Evolutionary conservation across 176 grass and related monocot genomes (phyloP).

Genomic region (Lolium multiflorum): DNA sequence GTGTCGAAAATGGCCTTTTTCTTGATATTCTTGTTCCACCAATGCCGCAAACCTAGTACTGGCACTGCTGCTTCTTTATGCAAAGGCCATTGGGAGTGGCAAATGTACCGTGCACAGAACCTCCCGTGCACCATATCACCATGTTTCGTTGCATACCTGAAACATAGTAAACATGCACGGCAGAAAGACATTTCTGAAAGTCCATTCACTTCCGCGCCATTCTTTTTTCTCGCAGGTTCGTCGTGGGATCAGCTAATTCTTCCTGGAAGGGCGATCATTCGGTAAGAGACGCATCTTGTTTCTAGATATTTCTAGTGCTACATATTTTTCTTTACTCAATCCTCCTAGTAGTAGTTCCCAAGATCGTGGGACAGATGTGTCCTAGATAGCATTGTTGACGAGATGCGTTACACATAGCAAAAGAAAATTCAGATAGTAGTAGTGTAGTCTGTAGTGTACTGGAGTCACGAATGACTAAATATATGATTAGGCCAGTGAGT

Average conservation of each 20-base stretch:
- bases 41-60: constrained; percentile 29
- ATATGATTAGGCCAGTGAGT: background rate
- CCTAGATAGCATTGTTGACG: background rate
- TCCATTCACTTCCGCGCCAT: background rate
- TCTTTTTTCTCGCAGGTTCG: constrained; percentile 54
- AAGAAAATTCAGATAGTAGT: background rate
- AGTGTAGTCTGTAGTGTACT: background rate
- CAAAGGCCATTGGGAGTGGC: background rate
- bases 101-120: no score
- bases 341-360: background rate
- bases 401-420: background rate
- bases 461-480: background rate
- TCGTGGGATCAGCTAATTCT: constrained; percentile 59
- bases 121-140: no score
- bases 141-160: no score
- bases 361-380: constrained; percentile 7
- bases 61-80: background rate
- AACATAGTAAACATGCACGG: no score
- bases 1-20: background rate
- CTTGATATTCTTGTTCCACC: background rate
- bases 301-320: background rate
- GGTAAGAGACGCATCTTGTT: constrained; percentile 40
- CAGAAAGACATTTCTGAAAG: no score
- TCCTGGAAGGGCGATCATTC: constrained; percentile 52
- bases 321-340: background rate